A percentile compares a stretch with the other conserved stretches of the same genome.
These are phyloP conservation scores for Peronosclerospora sorghi DNA, from an alignment of 352 stramenopile genomes.

Conservation along the genomic window DNA sequence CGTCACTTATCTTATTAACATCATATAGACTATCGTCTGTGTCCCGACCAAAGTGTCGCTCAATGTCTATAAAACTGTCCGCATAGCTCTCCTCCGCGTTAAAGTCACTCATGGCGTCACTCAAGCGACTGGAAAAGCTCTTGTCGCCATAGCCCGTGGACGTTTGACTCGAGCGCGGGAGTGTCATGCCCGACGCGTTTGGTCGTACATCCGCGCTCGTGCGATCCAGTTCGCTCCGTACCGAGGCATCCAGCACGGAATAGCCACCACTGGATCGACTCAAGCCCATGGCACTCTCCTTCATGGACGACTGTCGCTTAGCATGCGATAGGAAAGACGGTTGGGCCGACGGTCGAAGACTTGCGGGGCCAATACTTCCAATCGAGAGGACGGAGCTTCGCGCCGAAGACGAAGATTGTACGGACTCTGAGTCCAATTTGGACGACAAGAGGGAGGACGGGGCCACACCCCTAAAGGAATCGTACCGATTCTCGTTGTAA, in stretches of 20 bases:
- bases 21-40: conserved; percentile 5
- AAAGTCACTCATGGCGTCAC: conserved; percentile 3
- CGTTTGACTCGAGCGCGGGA: conserved; percentile 7
- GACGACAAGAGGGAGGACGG: conserved; percentile 1
- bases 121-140: conserved; percentile 15
- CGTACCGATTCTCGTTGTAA: conserved; percentile 13
- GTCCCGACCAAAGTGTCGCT: conserved; percentile 1
- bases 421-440: conserved; percentile 3
- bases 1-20: no score
- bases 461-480: conserved; percentile 17
- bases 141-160: conserved; percentile 1
- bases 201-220: neutral
- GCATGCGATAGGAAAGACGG: no score
- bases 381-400: conserved; percentile 13
- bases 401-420: conserved; percentile 6
- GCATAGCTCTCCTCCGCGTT: conserved; percentile 17
- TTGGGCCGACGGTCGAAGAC: neutral
- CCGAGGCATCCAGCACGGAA: conserved; percentile 24
- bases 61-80: conserved; percentile 4
- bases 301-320: no score
- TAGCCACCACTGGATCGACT: conserved; percentile 27
- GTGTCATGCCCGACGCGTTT: no score
- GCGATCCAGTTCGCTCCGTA: no score
- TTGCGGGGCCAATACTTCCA: conserved; percentile 12
- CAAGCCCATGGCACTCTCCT: conserved; percentile 14